Evolutionary conservation across 2,329 filamentous ascomycete species (phyloP).

Genomic region (Neonectria ditissima): DNA sequence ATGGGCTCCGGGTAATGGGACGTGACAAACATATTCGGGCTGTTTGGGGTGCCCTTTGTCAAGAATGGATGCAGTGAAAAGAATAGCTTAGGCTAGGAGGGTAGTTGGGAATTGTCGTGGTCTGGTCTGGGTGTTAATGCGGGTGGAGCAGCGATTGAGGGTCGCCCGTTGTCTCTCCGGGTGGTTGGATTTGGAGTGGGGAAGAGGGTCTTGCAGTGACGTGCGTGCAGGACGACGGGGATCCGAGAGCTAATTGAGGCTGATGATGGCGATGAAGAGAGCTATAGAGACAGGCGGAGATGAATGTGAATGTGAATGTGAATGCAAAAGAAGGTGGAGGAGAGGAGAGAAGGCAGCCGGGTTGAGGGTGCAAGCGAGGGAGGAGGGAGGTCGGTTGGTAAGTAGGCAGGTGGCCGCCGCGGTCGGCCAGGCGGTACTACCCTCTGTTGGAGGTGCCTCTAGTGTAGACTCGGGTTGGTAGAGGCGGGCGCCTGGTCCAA

Average conservation of each 20-base stretch:
- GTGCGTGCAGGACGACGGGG: conserved; percentile 10
- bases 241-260: conserved; percentile 3
- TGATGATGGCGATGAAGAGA: background rate
- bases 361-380: background rate
- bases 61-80: conserved; percentile 14
- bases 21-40: conserved; percentile 52
- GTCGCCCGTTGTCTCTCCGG: conserved; percentile 17
- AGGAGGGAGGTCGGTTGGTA: background rate
- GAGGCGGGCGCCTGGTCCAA: conserved; percentile 6
- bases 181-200: conserved; percentile 30
- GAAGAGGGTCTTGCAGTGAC: conserved; percentile 20
- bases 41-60: conserved; percentile 10
- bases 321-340: background rate
- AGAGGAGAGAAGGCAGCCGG: background rate
- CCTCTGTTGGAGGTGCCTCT: background rate
- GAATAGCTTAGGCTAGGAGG: conserved; percentile 22
- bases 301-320: background rate
- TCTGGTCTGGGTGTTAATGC: conserved; percentile 42
- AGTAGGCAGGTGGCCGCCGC: conserved; percentile 1
- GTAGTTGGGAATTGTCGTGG: conserved; percentile 35
- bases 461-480: background rate
- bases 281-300: background rate
- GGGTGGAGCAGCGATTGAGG: conserved; percentile 38
- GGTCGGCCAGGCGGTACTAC: conserved; percentile 3
- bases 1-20: conserved; percentile 48